These are phyloP conservation scores for Zarea fungicola DNA, from an alignment of 2,329 filamentous ascomycete species.

Conservation along the genomic window DNA sequence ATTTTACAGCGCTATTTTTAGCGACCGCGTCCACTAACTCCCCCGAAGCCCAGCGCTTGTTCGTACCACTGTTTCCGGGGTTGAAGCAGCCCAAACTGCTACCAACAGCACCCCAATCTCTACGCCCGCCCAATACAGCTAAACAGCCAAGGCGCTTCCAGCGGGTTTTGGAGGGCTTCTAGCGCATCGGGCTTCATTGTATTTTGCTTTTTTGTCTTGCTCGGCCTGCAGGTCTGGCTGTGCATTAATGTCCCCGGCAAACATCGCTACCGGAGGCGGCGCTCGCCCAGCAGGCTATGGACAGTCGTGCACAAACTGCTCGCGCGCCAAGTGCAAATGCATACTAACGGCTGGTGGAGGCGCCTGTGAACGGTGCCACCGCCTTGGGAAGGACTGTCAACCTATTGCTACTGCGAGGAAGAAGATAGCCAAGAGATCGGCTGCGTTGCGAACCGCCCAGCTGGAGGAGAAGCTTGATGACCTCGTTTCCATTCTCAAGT, in stretches of 20 bases:
- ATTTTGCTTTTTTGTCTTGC: neutral
- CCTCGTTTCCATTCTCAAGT: slow-evolving; percentile 40
- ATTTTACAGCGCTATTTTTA: neutral
- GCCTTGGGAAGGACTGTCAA: slow-evolving; percentile 43
- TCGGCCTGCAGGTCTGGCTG: no score
- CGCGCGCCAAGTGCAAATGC: slow-evolving; percentile 45
- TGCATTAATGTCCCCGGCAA: slow-evolving; percentile 9
- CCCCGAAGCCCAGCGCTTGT: neutral
- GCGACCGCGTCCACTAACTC: neutral
- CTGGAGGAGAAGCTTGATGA: slow-evolving; percentile 47
- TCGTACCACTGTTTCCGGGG: neutral
- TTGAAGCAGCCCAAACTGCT: neutral
- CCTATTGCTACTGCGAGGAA: slow-evolving; percentile 38
- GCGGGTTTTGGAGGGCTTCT: slow-evolving; percentile 5
- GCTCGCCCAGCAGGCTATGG: slow-evolving; percentile 34
- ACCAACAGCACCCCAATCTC: neutral
- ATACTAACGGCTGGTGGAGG: slow-evolving; percentile 31
- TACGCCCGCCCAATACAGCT: neutral
- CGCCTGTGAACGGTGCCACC: slow-evolving; percentile 38
- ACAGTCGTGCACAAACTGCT: slow-evolving; percentile 42
- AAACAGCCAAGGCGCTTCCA: neutral
- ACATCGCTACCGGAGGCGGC: neutral
- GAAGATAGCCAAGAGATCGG: slow-evolving; percentile 29
- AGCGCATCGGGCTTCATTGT: neutral
- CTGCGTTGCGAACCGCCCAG: slow-evolving; percentile 36